phyloP scores from a whole-genome alignment of 1,139 yeast genomes.

The Suhomyces wounanorum region DNA sequence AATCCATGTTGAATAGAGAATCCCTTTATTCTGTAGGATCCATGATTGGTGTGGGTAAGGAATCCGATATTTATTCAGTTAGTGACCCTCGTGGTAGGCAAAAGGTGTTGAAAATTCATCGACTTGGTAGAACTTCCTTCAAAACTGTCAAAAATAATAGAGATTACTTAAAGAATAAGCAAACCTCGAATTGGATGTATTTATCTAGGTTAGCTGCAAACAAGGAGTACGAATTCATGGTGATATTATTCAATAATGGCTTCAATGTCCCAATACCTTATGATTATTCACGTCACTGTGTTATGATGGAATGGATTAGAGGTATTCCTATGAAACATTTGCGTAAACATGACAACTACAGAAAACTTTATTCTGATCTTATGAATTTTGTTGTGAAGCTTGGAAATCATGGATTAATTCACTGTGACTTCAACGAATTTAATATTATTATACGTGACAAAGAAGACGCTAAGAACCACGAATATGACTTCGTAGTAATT shows the following conservation, averaged over 20 bases:
- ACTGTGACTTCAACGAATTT: constrained; percentile 96
- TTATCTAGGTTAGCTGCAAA: constrained; percentile 87
- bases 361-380: constrained; percentile 74
- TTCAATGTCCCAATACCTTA: constrained; percentile 87
- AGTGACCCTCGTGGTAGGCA: constrained; percentile 66
- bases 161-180: constrained; percentile 77
- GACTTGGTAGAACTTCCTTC: constrained; percentile 92
- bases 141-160: constrained; percentile 90
- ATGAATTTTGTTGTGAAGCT: constrained; percentile 84
- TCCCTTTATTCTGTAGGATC: constrained; percentile 79
- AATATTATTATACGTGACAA: constrained; percentile 82
- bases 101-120: constrained; percentile 82
- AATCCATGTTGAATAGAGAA: constrained; percentile 73
- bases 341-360: constrained; percentile 65
- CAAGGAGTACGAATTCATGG: constrained; percentile 89
- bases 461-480: constrained; percentile 52
- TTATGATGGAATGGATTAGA: constrained; percentile 85
- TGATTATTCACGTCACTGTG: constrained; percentile 89
- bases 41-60: constrained; percentile 96
- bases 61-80: constrained; percentile 91
- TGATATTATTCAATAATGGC: constrained; percentile 67
- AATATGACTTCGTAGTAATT: constrained; percentile 77
- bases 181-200: constrained; percentile 86
- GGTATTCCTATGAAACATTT: constrained; percentile 91
- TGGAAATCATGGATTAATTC: constrained; percentile 88